Conservation (phyloP, 331 rosid genomes). For the Erythrophleum ivorense region DNA sequence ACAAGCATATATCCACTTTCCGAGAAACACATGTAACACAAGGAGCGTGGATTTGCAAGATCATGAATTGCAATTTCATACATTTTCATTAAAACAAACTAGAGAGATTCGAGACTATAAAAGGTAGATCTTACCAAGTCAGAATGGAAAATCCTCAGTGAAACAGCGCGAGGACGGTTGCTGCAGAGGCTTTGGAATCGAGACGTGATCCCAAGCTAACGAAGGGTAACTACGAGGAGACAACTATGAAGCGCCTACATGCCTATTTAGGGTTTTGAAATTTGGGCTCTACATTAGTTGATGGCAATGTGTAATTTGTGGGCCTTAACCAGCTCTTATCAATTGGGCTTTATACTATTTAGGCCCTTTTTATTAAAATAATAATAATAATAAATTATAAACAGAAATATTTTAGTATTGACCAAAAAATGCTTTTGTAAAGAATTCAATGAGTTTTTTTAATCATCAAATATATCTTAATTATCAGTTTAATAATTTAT, state of each 20-base stretch:
- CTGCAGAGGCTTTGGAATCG: not conserved
- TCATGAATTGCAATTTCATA: not conserved
- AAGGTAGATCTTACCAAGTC: constrained; percentile 8
- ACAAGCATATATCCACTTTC: not conserved
- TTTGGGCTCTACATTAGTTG: not conserved
- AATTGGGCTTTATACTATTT: not conserved
- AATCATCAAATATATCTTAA: no score
- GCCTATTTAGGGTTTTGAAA: constrained; percentile 3
- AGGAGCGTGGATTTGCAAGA: not conserved
- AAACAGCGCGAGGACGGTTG: not conserved
- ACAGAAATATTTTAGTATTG: no score
- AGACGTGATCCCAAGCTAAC: not conserved
- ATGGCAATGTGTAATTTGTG: not conserved
- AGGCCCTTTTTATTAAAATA: not conserved
- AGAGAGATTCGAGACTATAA: not conserved
- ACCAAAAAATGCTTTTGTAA: not conserved
- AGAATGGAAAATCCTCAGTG: not conserved
- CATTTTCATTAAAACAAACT: not conserved
- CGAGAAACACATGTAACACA: not conserved
- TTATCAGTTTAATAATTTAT: no score
- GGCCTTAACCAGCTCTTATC: not conserved
- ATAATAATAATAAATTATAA: not conserved
- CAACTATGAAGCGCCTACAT: not conserved
- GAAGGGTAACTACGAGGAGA: not conserved
- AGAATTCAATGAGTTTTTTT: no score